Base-by-base conservation (phyloP, 2,329 filamentous ascomycete genomes). In the Aureobasidium sp. region DNA sequence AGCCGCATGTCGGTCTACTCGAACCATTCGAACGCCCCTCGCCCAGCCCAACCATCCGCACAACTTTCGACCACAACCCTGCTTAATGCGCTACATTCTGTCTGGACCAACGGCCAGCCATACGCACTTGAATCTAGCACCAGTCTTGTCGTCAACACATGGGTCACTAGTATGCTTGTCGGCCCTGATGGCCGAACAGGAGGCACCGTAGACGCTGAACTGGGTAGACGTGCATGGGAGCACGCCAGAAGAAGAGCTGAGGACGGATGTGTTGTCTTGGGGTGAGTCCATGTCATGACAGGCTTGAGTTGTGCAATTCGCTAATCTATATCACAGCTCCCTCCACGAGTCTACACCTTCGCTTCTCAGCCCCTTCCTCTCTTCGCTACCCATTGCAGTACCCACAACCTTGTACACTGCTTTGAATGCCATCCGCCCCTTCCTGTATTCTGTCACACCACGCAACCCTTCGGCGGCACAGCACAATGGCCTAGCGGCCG, bases 31-130 rank as follows among this genome's bases (percentile, higher is more conserved):
- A 77, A 83, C 63, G 80, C 79, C 65, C 75, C 78, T 50, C 79
- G 79, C 62, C 75, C 80, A 27, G 79, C 82, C 37, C 86, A 87
- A 69, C 84, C 90, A 69, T 82, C 89, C 10, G 78, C 87, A 49
- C 91, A 96, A 72, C 87, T 97, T 60, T 96, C 93, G 7, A 96
- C 93, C 2, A 96, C 92, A 1, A 96, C 91, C 0, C 83, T 97
- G 50, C 83, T 99, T 61, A 97, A 97, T 76, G 85, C 90, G 61
- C 83, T 97, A 49, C 94, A 99, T 77, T 91, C 90, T 68, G 88
- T 89, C 70, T 97, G 96, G 75, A 83, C 90, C 52, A 86, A 89
- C 3, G 86, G 86, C 34, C 86, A 91, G 70, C 85, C 93, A n/a
- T 94, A 96, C 73, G 82, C 83, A 65, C 83, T 99, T 49, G 94